Percentiles rank a stretch among this genome's conserved stretches.
phyloP scores from a whole-genome alignment of 148 eudicot species.

The Nyssa sinensis region DNA sequence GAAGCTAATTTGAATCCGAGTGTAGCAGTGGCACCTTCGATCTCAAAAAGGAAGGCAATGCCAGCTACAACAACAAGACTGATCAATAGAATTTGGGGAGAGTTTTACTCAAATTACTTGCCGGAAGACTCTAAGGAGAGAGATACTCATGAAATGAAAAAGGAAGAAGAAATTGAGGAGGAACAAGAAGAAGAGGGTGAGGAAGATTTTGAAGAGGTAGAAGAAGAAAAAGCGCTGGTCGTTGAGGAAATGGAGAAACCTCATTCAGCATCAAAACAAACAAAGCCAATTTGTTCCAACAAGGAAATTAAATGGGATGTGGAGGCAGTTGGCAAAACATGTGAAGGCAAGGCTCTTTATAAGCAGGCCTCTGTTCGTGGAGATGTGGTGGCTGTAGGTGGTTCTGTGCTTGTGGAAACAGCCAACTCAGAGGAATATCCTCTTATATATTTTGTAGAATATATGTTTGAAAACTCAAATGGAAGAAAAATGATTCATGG shows the following conservation, averaged over 20 bases:
- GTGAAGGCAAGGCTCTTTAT: background rate
- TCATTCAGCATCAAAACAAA: background rate
- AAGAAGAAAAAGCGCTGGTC: background rate
- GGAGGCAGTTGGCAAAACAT: background rate
- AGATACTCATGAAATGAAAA: background rate
- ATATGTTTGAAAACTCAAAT: background rate
- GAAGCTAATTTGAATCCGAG: background rate
- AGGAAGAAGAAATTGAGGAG: background rate
- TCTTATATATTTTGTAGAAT: background rate
- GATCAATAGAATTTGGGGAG: background rate
- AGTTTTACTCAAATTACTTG: background rate
- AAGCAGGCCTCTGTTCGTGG: background rate
- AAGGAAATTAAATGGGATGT: background rate
- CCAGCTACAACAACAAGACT: slow-evolving; percentile 1
- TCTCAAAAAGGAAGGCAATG: background rate
- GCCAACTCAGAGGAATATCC: background rate
- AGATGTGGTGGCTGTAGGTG: background rate
- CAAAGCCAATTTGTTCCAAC: background rate
- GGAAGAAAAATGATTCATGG: background rate
- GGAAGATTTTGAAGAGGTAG: background rate
- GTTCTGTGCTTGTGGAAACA: background rate
- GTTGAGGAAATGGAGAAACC: background rate
- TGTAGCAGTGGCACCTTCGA: background rate
- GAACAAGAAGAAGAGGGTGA: background rate
- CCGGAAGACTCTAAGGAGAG: background rate